Evolutionary conservation across 1,284 basidiomycete genomes (phyloP).

Genomic region (Cystobasidium pallidum): DNA sequence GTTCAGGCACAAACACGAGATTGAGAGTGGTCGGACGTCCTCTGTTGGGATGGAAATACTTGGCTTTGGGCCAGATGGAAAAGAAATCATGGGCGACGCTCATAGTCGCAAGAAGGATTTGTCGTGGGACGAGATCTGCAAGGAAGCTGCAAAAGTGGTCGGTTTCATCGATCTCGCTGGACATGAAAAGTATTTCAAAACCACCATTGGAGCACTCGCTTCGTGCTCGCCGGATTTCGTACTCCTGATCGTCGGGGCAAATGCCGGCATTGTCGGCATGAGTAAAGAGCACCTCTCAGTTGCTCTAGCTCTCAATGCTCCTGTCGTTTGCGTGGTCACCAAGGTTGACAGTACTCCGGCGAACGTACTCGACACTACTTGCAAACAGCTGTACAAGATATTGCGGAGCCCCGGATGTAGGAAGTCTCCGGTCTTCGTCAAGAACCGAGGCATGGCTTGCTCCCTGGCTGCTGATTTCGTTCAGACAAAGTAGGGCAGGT

Average conservation of each 20-base stretch:
- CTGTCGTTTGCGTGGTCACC: conserved; percentile 63
- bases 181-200: conserved; percentile 57
- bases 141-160: conserved; percentile 81
- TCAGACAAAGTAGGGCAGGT: conserved; percentile 60
- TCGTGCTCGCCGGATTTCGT: conserved; percentile 94
- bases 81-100: conserved; percentile 64
- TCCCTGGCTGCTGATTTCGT: conserved; percentile 75
- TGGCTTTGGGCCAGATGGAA: conserved; percentile 53
- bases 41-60: conserved; percentile 94
- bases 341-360: conserved; percentile 93
- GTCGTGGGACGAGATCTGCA: conserved; percentile 94
- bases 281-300: conserved; percentile 83
- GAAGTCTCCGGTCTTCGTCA: conserved; percentile 55
- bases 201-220: conserved; percentile 91
- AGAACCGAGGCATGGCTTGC: conserved; percentile 66
- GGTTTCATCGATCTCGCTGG: conserved; percentile 49
- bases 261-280: conserved; percentile 83
- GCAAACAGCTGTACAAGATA: conserved; percentile 91
- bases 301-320: conserved; percentile 87
- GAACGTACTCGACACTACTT: conserved; percentile 84
- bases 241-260: conserved; percentile 92
- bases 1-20: conserved; percentile 96
- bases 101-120: conserved; percentile 67
- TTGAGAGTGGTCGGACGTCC: conserved; percentile 92
- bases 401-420: conserved; percentile 90